Base-by-base conservation (phyloP, 1,284 basidiomycete species). In the Fereydounia khargensis region DNA sequence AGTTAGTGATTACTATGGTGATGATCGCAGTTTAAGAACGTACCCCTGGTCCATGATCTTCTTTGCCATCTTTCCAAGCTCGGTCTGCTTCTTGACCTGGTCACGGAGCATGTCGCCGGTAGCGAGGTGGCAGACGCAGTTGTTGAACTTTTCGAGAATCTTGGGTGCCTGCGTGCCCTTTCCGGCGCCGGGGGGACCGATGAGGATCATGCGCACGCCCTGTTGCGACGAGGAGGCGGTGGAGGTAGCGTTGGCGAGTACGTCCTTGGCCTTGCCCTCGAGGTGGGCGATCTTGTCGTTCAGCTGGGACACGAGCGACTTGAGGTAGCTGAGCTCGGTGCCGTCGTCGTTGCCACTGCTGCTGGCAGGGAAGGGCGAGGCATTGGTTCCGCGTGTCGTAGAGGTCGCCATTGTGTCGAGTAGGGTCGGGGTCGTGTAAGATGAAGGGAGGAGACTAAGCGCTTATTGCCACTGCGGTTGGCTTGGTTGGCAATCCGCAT, bases 81-180 rank as follows among this genome's bases (percentile, higher is more conserved):
- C 80, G 5, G 94, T 96, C 80, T 94, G 87, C 76, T 86, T 80
- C 34, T 84, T 71, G 49, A 98, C 91, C 78, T 98, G 91, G 61
- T 92, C 89, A 38, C 94, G 88, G 49, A 98, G 82, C 90, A 98
- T 95, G 81, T 98, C 94, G 28, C 94, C 94, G 22, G 94, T 98
- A 23, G 94, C 92, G 64, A 98, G 82, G 80, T 98, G 94, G 82
- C 94, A 98, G 42, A 98, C 85, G 76, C 89, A 91, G 67, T 72
- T 68, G 52, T 70, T 57, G 82, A 88, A 98, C 76, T 89, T 84
- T 60, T 91, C 86, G 41, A 87, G 84, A 79, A 98, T 94, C 77
- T 83, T 84, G 19, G 95, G 94, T 1, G 91, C 94, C 78, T 98
- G 94, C 1, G 94, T 98, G 36, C 94, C 94, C 82, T 98, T 98